phyloP scores from a whole-genome alignment of 306 rosid genomes.

The Glycyrrhiza uralensis region DNA sequence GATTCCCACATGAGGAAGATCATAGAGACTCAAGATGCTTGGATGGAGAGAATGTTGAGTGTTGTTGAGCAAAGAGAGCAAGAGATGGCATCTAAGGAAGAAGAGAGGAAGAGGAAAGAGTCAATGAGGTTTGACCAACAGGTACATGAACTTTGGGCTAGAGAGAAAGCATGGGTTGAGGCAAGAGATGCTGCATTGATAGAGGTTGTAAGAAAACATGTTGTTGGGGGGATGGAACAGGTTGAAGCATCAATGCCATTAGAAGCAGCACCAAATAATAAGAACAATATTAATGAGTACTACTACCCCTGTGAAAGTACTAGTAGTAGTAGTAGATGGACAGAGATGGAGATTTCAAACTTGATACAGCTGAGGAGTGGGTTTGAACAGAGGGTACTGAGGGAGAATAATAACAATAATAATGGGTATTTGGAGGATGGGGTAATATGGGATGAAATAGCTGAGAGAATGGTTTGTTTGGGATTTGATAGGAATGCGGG shows the following conservation, averaged over 20 bases:
- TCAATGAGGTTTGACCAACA: constrained; percentile 45
- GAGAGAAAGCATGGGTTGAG: constrained; percentile 69
- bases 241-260: background rate
- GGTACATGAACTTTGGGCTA: constrained; percentile 59
- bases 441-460: constrained; percentile 46
- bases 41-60: constrained; percentile 64
- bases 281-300: constrained; percentile 1
- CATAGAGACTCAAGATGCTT: constrained; percentile 60
- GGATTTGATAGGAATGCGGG: constrained; percentile 38
- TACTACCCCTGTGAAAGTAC: background rate
- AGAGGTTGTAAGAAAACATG: constrained; percentile 44
- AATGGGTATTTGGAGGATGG: constrained; percentile 31
- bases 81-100: constrained; percentile 50
- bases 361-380: constrained; percentile 39
- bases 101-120: constrained; percentile 61
- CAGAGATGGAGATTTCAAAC: constrained; percentile 44
- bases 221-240: constrained; percentile 33
- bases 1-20: constrained; percentile 59
- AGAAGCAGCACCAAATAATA: background rate
- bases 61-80: constrained; percentile 54
- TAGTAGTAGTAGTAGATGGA: constrained; percentile 28
- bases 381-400: constrained; percentile 30
- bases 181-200: constrained; percentile 62
- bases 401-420: no score
- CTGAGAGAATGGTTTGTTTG: constrained; percentile 37